phyloP scores from a whole-genome alignment of 2,329 filamentous ascomycete species.

The Aaosphaeria pasadenensis region DNA sequence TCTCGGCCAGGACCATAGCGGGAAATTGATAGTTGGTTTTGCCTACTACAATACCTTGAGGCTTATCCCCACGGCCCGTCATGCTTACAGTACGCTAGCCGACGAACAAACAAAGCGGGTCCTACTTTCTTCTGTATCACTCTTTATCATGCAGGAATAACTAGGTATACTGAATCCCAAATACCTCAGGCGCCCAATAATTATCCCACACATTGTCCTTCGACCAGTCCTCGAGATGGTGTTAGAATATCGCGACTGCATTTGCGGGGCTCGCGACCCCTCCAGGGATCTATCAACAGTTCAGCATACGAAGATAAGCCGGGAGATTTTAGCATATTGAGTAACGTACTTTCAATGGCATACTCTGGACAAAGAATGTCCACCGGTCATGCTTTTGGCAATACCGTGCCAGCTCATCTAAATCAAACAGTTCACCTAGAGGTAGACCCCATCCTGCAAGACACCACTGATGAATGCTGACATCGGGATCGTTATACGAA shows the following conservation, averaged over 20 bases:
- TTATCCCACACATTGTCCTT: too few relatives aligned
- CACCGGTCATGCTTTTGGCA: slow-evolving; percentile 54
- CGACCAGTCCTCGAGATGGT: too few relatives aligned
- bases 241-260: slow-evolving; percentile 35
- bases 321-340: neutral
- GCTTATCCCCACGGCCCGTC: too few relatives aligned
- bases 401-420: slow-evolving; percentile 51
- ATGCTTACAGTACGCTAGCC: too few relatives aligned
- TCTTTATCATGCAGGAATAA: too few relatives aligned
- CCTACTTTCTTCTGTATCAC: too few relatives aligned
- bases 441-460: slow-evolving; percentile 27
- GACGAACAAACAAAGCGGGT: too few relatives aligned
- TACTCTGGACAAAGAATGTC: slow-evolving; percentile 61
- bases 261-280: slow-evolving; percentile 39
- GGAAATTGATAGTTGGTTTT: too few relatives aligned
- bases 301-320: neutral
- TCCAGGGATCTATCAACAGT: slow-evolving; percentile 44
- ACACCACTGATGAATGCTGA: slow-evolving; percentile 32
- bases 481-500: slow-evolving; percentile 25
- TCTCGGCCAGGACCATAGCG: too few relatives aligned
- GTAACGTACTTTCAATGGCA: slow-evolving; percentile 50
- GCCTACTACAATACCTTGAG: too few relatives aligned
- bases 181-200: too few relatives aligned
- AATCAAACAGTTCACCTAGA: slow-evolving; percentile 38
- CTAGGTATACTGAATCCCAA: too few relatives aligned